Evolutionary conservation across 768 basidiomycete genomes (phyloP).

Genomic region (Podaxis sp.): DNA sequence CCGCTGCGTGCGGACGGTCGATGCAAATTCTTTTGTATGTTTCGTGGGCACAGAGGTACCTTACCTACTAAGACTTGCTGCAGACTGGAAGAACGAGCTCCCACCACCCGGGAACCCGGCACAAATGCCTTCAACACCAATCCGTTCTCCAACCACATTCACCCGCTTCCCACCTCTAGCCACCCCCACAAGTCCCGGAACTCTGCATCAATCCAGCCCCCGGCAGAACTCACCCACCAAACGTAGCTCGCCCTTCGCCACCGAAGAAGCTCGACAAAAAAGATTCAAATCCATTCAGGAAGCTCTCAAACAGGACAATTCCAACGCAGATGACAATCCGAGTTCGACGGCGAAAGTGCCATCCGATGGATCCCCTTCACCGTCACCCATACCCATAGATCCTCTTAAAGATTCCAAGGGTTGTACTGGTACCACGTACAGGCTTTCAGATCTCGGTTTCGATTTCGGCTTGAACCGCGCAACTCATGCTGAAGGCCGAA

Average conservation of each 20-base stretch:
- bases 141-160: not conserved
- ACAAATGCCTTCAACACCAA: not conserved
- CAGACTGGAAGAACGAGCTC: slow-evolving; percentile 12
- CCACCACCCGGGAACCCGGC: not conserved
- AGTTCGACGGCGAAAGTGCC: too few relatives aligned
- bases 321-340: too few relatives aligned
- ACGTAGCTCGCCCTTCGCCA: not conserved
- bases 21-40: slow-evolving; percentile 39
- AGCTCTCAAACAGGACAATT: not conserved
- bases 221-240: slow-evolving; percentile 2
- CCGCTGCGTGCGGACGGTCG: slow-evolving; percentile 21
- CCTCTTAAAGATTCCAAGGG: not conserved
- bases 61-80: not conserved
- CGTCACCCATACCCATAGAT: not conserved
- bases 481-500: not conserved
- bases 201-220: not conserved
- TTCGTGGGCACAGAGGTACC: not conserved
- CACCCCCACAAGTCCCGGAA: not conserved
- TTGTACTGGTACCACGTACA: not conserved
- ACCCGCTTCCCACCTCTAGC: not conserved
- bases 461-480: not conserved
- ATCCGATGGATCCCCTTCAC: not conserved
- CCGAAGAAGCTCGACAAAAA: not conserved
- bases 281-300: slow-evolving; percentile 5
- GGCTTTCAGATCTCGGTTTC: not conserved